A percentile compares a stretch with the other conserved stretches of the same genome.
Evolutionary conservation across 1,284 basidiomycete genomes (phyloP).

Genomic region (Somion occarium): DNA sequence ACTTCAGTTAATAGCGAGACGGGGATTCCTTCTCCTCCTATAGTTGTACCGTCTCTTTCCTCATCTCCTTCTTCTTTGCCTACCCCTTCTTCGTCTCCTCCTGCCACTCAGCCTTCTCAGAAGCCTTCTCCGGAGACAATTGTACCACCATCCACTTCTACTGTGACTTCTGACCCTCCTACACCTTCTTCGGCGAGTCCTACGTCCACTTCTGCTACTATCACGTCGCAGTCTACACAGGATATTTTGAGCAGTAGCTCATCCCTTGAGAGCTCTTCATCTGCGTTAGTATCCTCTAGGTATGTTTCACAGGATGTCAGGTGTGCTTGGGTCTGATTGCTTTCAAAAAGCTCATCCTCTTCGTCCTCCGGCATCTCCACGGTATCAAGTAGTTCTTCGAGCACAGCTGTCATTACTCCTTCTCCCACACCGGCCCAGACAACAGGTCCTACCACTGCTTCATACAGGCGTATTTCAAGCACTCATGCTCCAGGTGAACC

Average conservation of each 20-base stretch:
- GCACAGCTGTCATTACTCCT: constrained; percentile 6
- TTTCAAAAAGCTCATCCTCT: constrained; percentile 6
- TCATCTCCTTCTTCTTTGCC: constrained; percentile 5
- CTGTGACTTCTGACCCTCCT: constrained; percentile 3
- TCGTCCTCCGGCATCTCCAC: constrained; percentile 4
- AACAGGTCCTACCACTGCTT: constrained; percentile 12
- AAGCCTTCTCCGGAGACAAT: no score
- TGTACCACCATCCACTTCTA: background rate
- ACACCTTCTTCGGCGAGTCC: constrained; percentile 11
- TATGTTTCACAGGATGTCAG: background rate
- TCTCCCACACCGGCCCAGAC: background rate
- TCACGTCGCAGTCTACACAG: background rate
- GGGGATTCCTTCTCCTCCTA: constrained; percentile 1
- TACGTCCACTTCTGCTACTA: constrained; percentile 10
- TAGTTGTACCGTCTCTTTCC: constrained; percentile 1
- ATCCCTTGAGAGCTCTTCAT: constrained; percentile 1
- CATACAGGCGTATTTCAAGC: background rate
- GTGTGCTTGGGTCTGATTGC: background rate
- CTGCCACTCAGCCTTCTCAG: background rate
- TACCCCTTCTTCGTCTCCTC: constrained; percentile 2
- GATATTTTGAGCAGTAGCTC: constrained; percentile 1
- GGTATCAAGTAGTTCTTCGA: constrained; percentile 6
- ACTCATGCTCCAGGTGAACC: constrained; percentile 2
- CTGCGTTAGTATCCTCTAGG: constrained; percentile 5
- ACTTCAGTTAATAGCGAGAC: background rate